Percentiles rank a stretch among this genome's conserved stretches.
Evolutionary conservation across 495 filamentous ascomycete species (phyloP).

Genomic region (Neurospora hispaniola): DNA sequence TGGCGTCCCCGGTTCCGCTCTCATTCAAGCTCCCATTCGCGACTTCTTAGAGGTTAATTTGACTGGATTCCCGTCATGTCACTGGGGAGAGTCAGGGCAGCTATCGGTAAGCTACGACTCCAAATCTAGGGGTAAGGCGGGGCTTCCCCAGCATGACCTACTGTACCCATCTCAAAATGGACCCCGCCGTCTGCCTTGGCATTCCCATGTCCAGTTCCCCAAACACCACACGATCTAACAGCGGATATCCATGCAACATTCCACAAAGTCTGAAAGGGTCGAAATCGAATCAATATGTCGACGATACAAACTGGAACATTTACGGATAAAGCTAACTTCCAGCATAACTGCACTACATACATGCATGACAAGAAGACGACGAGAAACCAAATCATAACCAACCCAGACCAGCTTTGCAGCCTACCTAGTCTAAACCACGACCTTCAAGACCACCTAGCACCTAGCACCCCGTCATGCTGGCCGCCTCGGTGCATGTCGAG

Average conservation of each 20-base stretch:
- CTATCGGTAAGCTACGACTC: background rate
- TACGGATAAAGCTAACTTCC: background rate
- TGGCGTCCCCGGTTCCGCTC: background rate
- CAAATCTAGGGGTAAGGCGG: background rate
- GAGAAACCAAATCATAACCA: background rate
- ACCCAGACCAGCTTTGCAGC: background rate
- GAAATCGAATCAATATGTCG: background rate
- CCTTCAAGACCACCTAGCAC: background rate
- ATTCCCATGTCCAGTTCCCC: background rate
- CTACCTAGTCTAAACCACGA: background rate
- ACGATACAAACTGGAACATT: background rate
- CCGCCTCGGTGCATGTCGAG: slow-evolving; percentile 23
- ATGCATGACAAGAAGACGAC: background rate
- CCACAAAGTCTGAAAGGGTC: background rate
- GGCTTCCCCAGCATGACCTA: background rate
- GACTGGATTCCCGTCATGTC: background rate
- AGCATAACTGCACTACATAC: background rate
- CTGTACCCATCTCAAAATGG: background rate
- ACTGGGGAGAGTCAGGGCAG: background rate
- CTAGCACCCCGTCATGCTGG: slow-evolving; percentile 10
- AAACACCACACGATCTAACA: background rate
- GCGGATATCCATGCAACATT: background rate
- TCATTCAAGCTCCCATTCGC: background rate
- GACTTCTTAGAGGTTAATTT: background rate
- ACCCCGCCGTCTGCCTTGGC: background rate